Evolutionary conservation across 2,329 filamentous ascomycete genomes (phyloP).

Genomic region (Aspergillus jensenii): DNA sequence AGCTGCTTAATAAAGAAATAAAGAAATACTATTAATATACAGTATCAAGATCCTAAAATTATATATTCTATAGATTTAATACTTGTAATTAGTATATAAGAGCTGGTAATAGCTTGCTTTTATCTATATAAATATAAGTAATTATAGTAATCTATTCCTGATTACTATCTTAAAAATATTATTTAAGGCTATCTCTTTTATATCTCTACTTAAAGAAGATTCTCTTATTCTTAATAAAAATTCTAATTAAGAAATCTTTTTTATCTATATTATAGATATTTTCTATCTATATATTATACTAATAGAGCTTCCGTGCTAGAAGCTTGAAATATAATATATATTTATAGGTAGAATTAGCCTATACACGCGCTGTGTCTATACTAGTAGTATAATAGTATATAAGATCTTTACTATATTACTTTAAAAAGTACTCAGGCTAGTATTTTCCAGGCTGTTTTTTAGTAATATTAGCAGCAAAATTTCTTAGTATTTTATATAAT

Average conservation of each 20-base stretch:
- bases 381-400: neutral
- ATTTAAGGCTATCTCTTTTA: slow-evolving; percentile 6
- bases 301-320: neutral
- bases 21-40: neutral
- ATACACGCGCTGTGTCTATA: neutral
- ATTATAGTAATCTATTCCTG: slow-evolving; percentile 21
- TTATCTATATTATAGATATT: neutral
- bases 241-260: neutral
- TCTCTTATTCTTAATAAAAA: slow-evolving; percentile 5
- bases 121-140: slow-evolving; percentile 18
- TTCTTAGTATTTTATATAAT: neutral
- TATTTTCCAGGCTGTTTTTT: neutral
- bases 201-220: slow-evolving; percentile 15
- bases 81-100: too few relatives aligned
- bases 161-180: slow-evolving; percentile 20
- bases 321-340: neutral
- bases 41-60: slow-evolving; percentile 12
- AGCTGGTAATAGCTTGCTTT: neutral
- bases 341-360: neutral
- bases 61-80: too few relatives aligned
- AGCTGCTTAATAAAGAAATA: neutral
- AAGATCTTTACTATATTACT: neutral
- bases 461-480: neutral
- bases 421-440: neutral
- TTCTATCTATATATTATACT: neutral